Base-by-base conservation (phyloP, 129 eudicot genomes). In the sunflower (Helianthus annuus) region DNA sequence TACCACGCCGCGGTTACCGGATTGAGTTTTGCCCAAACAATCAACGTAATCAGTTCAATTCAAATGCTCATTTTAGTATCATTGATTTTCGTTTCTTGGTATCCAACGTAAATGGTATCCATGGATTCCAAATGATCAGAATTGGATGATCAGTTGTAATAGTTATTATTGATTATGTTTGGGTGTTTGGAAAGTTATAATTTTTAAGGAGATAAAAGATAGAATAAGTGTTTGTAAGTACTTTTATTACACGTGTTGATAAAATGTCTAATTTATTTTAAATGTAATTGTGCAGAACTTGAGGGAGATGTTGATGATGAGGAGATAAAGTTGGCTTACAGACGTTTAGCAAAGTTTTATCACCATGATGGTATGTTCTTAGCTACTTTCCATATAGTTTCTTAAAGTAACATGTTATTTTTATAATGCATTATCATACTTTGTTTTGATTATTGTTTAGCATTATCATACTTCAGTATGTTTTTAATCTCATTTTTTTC, bases 311-410 rank as follows among this genome's bases (percentile, higher is more conserved):
- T 94, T 66, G 89, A 85, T 75, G 99, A 88, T n/a, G n/a, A n/a
- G n/a, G n/a, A n/a, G n/a, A n/a, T n/a, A n/a, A n/a, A n/a, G n/a
- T n/a, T n/a, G n/a, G 88, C 99, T 10, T 95, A 95, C 60, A 82
- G 99, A 80, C 96, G 99, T 49, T 83, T 95, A 82, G 99, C 96
- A 61, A 95, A 95, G 81, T 95, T 79, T 59, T 95, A 95, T 85
- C 99, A 95, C 66, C 99, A 97, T 6, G 99, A 95, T 90, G 99
- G 99, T 95, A 80, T 79, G 99, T 78, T 24, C 82, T 75, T 73
- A 64, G 66, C 57, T 63, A 60, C 17, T 42, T 34, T 74, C 70
- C 64, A 62, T 66, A n/a, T 75, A 78, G 7, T 59, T 58, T 24
- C 19, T 59, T 46, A 58, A 66, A 45, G 49, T 51, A 56, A 61